A percentile compares a stretch with the other conserved stretches of the same genome.
phyloP scores from a whole-genome alignment of 768 basidiomycete genomes.

The Amanita rimosa region DNA sequence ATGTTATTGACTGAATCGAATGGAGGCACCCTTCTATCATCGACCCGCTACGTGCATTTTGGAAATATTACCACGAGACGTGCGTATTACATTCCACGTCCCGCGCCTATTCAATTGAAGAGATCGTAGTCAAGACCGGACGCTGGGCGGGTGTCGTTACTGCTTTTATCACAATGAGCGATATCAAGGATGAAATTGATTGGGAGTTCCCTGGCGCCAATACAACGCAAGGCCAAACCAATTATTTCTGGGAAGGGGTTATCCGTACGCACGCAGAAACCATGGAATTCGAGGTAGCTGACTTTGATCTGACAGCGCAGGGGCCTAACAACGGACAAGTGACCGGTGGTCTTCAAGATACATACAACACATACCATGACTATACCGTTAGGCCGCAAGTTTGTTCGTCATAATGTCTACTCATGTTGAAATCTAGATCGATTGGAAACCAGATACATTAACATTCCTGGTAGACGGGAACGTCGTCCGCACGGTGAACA shows the following conservation, averaged over 20 bases:
- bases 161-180: conserved; percentile 79
- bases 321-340: conserved; percentile 35
- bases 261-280: conserved; percentile 37
- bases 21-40: conserved; percentile 69
- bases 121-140: conserved; percentile 55
- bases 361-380: conserved; percentile 62
- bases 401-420: neutral
- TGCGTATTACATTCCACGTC: conserved; percentile 17
- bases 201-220: conserved; percentile 71
- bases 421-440: conserved; percentile 36
- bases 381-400: conserved; percentile 45
- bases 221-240: conserved; percentile 62
- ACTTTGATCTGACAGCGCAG: conserved; percentile 20
- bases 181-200: conserved; percentile 79
- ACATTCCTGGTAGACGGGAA: conserved; percentile 64
- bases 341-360: conserved; percentile 42
- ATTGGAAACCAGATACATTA: conserved; percentile 66
- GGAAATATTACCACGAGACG: conserved; percentile 59
- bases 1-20: conserved; percentile 58
- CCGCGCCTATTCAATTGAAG: neutral
- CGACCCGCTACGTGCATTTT: conserved; percentile 76
- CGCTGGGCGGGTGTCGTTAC: conserved; percentile 76
- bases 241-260: conserved; percentile 69
- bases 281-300: neutral
- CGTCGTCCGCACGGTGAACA: conserved; percentile 56